phyloP scores from a whole-genome alignment of 129 eudicot species.

The Artemisia annua region DNA sequence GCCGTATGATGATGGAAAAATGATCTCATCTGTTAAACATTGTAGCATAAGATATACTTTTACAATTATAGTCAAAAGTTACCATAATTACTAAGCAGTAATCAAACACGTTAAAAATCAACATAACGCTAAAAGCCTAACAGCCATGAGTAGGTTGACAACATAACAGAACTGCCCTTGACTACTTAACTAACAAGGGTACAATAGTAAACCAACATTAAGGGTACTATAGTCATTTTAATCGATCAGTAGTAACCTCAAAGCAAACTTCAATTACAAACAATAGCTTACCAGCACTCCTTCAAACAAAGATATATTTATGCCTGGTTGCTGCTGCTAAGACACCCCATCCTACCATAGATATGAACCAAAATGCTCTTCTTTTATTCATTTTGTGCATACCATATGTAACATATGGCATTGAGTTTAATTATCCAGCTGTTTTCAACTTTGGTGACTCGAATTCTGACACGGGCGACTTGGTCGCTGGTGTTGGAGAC shows the following conservation, averaged over 20 bases:
- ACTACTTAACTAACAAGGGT: slow-evolving; percentile 6
- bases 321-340: background rate
- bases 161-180: slow-evolving; percentile 2
- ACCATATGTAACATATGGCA: slow-evolving; percentile 35
- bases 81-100: background rate
- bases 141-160: background rate
- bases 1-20: too few species aligned
- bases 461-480: slow-evolving; percentile 85
- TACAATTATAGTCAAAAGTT: too few species aligned
- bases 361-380: slow-evolving; percentile 26
- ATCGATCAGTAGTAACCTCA: slow-evolving; percentile 1
- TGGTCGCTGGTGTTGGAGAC: slow-evolving; percentile 56
- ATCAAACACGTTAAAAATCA: background rate
- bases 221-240: too few species aligned
- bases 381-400: slow-evolving; percentile 31
- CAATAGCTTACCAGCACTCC: slow-evolving; percentile 1
- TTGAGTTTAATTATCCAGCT: slow-evolving; percentile 76
- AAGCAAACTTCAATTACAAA: slow-evolving; percentile 9
- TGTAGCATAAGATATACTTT: too few species aligned
- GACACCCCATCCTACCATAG: background rate
- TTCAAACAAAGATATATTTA: background rate
- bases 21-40: too few species aligned
- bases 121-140: background rate
- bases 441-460: slow-evolving; percentile 96
- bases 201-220: background rate